Base-by-base conservation (phyloP, 257 asterid species). In the Osmanthus fragrans region DNA sequence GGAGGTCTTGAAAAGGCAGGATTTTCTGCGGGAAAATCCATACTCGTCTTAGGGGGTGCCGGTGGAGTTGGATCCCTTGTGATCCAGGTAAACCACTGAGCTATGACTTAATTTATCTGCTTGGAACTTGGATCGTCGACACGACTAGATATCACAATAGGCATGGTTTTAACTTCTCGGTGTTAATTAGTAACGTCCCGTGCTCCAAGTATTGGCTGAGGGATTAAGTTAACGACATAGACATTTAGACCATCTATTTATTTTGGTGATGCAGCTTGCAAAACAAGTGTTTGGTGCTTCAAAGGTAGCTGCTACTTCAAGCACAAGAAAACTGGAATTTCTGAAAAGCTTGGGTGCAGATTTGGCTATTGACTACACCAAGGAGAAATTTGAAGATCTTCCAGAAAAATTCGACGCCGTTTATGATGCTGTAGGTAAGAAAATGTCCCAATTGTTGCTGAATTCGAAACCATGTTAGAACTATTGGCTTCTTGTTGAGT, bases 21-120 rank as follows among this genome's bases (percentile, higher is more conserved):
- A 19, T 92, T 94, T 66, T 91, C 97, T 2, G 63, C 87, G 33
- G 96, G 97, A 12, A 83, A 90, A 84, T 92, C 99, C 27, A 70
- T 95, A 54, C 98, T 95, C 12, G 98, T 95, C 71, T 90, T 95
- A 49, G 99, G 99, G 15, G 99, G 99, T 8, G 99, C 99, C 21
- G 99, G 99, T 21, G 98, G 98, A 25, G 98, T 92, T 78, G 99
- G 99, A 73, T 88, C 97, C 76, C 88, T 91, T 0, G 97, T 86
- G 37, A 88, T 95, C 84, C 99, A 95, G 96, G 99, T 94, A 29
- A 51, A 51, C 51, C 51, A 42, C 51, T 42, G 51, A 42, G 51
- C 51, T 42, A 13, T 13, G 51, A 42, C 18, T 42, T 42, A 12
- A 0, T 40, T 40, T 40, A 12, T 40, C 49, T 40, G 13, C 42